Evolutionary conservation across 306 rosid species (phyloP).

Genomic region (Rosa multiflora): DNA sequence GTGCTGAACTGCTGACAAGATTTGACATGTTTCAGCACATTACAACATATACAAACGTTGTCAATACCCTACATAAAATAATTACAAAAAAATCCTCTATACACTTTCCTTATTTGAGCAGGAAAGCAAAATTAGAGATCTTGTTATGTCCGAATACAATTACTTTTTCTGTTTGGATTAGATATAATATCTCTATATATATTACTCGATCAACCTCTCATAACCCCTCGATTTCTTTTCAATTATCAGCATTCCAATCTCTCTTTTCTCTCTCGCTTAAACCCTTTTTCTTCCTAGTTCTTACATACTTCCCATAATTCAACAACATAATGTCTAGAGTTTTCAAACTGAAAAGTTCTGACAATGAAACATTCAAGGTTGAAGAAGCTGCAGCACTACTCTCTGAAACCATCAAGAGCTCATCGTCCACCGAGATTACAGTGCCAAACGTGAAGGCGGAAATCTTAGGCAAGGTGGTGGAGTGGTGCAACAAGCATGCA

Average conservation of each 20-base stretch:
- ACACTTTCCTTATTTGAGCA: not conserved
- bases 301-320: not conserved
- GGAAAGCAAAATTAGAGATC: not conserved
- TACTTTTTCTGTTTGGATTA: not conserved
- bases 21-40: too few species aligned
- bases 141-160: not conserved
- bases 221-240: not conserved
- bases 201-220: not conserved
- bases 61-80: too few species aligned
- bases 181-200: too few species aligned
- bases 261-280: not conserved
- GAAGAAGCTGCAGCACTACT: not conserved
- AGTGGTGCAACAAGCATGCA: constrained; percentile 6
- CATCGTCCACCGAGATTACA: not conserved
- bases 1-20: too few species aligned
- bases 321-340: not conserved
- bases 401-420: not conserved
- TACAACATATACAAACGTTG: too few species aligned
- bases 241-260: not conserved
- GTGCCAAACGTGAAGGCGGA: not conserved
- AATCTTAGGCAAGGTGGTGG: not conserved
- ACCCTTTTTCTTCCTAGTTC: not conserved
- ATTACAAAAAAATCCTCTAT: too few species aligned
- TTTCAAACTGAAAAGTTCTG: not conserved
- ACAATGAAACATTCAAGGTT: not conserved